Evolutionary conservation across 129 eudicot genomes (phyloP).

Genomic region (Lactuca saligna): DNA sequence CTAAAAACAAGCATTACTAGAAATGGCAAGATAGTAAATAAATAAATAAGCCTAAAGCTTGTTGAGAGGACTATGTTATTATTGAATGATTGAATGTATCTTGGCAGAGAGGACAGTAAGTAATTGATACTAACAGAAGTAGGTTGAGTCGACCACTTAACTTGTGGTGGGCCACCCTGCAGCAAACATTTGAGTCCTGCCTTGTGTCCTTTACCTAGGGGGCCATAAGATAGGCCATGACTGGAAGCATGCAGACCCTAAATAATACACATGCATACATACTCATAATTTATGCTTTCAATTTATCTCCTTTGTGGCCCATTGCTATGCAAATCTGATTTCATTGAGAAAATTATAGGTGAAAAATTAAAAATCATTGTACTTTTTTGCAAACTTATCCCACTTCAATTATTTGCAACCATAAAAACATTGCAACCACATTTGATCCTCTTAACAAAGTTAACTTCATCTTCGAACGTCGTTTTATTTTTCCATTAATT

Average conservation of each 20-base stretch:
- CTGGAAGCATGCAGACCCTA: constrained; percentile 4
- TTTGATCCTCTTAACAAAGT: too few species aligned
- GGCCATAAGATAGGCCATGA: constrained; percentile 10
- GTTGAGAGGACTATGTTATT: not conserved
- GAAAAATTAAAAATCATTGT: not conserved
- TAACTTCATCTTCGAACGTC: too few species aligned
- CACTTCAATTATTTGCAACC: not conserved
- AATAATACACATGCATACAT: not conserved
- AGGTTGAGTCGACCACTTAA: constrained; percentile 7
- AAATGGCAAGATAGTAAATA: not conserved
- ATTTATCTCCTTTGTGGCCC: constrained; percentile 24
- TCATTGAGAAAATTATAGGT: not conserved
- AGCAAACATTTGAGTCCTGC: not conserved
- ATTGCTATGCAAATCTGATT: not conserved
- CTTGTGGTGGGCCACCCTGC: constrained; percentile 13
- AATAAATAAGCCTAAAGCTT: not conserved
- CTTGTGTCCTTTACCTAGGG: constrained; percentile 16
- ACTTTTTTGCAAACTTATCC: not conserved
- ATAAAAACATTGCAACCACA: too few species aligned
- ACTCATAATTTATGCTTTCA: constrained; percentile 14
- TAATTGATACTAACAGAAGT: constrained; percentile 21
- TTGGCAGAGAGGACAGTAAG: constrained; percentile 7
- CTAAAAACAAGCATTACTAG: not conserved
- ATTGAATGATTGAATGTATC: not conserved
- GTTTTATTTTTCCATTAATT: too few species aligned